Evolutionary conservation across 1,284 basidiomycete species (phyloP).

Genomic region (Puccinia horiana): DNA sequence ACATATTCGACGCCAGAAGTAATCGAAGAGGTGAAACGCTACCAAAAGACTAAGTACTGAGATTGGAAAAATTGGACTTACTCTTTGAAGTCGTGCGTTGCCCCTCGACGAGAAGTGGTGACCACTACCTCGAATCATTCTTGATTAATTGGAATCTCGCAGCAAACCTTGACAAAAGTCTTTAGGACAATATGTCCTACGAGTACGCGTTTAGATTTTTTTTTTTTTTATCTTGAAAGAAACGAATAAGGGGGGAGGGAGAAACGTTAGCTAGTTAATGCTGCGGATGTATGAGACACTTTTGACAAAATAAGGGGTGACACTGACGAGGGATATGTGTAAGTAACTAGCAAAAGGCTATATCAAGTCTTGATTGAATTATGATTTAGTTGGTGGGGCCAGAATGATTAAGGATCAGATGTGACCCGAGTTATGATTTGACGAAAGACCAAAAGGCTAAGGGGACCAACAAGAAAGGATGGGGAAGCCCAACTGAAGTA

Average conservation of each 20-base stretch:
- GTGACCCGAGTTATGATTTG: neutral
- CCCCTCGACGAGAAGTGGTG: neutral
- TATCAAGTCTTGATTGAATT: too few relatives aligned
- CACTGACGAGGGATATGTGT: neutral
- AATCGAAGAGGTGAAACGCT: neutral
- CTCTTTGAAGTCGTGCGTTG: neutral
- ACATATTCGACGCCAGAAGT: neutral
- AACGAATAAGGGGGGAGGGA: neutral
- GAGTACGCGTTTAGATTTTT: too few relatives aligned
- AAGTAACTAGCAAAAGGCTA: neutral
- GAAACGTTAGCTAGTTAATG: neutral
- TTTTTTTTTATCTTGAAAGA: neutral
- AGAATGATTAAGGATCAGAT: neutral
- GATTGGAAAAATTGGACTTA: neutral
- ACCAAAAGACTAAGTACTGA: neutral
- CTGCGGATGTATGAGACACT: neutral
- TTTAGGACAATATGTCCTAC: neutral
- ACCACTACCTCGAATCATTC: neutral
- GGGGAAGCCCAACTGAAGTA: neutral
- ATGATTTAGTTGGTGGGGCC: neutral
- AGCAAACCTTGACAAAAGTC: neutral
- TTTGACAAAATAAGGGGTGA: neutral
- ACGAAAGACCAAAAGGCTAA: neutral
- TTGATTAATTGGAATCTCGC: neutral
- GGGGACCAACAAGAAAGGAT: neutral